These are phyloP conservation scores for Pseudophaeomoniella oleicola DNA, from an alignment of 2,329 filamentous ascomycete species.

Conservation along the genomic window DNA sequence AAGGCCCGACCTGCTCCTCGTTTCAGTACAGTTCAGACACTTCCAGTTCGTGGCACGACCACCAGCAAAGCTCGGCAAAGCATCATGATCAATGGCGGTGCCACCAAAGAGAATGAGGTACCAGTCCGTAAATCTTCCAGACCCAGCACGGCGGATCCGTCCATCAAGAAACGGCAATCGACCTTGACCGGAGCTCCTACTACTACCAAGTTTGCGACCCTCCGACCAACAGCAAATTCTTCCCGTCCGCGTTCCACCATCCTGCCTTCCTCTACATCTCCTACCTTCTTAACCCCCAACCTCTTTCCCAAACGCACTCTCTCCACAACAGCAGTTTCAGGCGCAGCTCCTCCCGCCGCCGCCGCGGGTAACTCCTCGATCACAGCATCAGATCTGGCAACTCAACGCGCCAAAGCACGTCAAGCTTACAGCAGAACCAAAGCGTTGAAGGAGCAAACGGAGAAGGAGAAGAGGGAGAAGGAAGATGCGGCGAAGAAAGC, in stretches of 20 bases:
- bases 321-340: not conserved
- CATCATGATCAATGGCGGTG: conserved; percentile 8
- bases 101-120: conserved; percentile 10
- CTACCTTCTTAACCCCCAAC: not conserved
- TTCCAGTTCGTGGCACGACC: conserved; percentile 29
- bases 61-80: conserved; percentile 29
- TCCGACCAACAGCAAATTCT: not conserved
- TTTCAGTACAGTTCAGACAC: conserved; percentile 14
- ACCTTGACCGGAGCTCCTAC: conserved; percentile 2
- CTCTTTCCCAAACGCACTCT: not conserved
- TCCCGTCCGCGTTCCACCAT: conserved; percentile 6
- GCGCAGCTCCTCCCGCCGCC: not conserved
- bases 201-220: no score
- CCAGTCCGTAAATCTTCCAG: conserved; percentile 3
- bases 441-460: conserved; percentile 11
- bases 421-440: conserved; percentile 14
- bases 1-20: conserved; percentile 29
- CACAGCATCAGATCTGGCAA: conserved; percentile 8
- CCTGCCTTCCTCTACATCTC: not conserved
- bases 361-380: conserved; percentile 6
- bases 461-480: conserved; percentile 16
- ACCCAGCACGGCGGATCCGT: conserved; percentile 1
- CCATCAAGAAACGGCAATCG: conserved; percentile 4
- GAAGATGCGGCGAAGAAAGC: conserved; percentile 18
- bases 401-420: conserved; percentile 15